Evolutionary conservation across 768 basidiomycete genomes (phyloP), one percentile per base, ranked within the genome.

Genomic region (Boletellus emodensis): DNA sequence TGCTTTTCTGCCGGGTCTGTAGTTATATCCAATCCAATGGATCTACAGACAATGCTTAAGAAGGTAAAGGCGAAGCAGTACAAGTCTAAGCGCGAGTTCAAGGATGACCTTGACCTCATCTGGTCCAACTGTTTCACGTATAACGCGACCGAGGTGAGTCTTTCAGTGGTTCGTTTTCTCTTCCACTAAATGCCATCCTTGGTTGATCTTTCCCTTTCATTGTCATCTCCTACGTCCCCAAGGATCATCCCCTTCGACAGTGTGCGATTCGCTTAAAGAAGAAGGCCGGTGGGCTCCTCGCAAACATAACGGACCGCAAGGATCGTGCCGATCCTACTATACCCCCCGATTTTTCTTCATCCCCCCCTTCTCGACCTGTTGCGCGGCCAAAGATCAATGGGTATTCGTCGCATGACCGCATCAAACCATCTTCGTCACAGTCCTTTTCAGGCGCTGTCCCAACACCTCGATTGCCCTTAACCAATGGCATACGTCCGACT

Each of bases 21-120:
- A 98, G 96, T 95, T 58, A 96, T 99, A 67, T 72, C 85, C 48
- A 84, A 84, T 55, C 94, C 96, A 5, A 99, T 99, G 96, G 96
- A 99, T 73, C 76, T 98, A 39, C 84, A 84, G 54, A 89, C 94
- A 0, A 89, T 99, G 81, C 77, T 86, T 45, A 92, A 85, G 78
- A 94, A 94, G 71, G 87, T 97, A 65, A 98, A 96, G 73, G 75
- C 80, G 51, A 90, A 89, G 65, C 79, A 82, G 42, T 97, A 96
- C 79, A 94, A 94, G 71, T 90, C 85, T 28, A 98, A 98, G 72
- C 77, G 83, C 56, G 90, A 94, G 61, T 98, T 99, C 70, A 86
- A 87, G 55, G 86, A 90, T 52, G 96, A 99, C 71, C 74, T 99
- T 38, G 90, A 95, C 58, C 81, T 97, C 54, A 97, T 99, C 58